A percentile compares a stretch with the other conserved stretches of the same genome.
phyloP scores from a whole-genome alignment of 129 eudicot species.

The Mikania micrantha region DNA sequence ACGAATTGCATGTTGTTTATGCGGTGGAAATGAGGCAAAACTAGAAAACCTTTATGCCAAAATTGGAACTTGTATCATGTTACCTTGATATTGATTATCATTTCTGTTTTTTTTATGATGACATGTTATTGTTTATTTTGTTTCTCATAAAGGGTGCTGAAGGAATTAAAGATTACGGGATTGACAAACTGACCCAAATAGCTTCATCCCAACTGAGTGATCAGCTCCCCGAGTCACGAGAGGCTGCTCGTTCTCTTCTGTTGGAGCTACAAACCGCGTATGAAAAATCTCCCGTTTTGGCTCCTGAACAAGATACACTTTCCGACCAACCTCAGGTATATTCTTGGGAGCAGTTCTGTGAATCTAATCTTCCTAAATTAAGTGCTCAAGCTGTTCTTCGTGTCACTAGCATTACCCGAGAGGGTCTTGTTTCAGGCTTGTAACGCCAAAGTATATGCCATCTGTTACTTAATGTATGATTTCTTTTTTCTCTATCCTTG shows the following conservation, averaged over 20 bases:
- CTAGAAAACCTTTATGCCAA: background rate
- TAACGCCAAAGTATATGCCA: constrained; percentile 23
- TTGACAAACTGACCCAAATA: constrained; percentile 61
- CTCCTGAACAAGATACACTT: constrained; percentile 23
- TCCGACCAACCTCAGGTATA: constrained; percentile 34
- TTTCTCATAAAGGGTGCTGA: constrained; percentile 42
- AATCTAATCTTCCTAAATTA: constrained; percentile 60
- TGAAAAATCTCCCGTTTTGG: constrained; percentile 36
- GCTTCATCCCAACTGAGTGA: constrained; percentile 77
- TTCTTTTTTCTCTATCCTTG: constrained; percentile 3
- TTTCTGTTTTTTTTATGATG: background rate
- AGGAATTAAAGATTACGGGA: constrained; percentile 60
- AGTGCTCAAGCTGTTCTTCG: constrained; percentile 87
- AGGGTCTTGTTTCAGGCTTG: constrained; percentile 41
- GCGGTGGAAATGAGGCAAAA: background rate
- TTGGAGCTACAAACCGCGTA: constrained; percentile 50
- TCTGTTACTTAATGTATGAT: constrained; percentile 14
- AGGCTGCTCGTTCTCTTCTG: constrained; percentile 72
- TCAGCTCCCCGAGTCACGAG: constrained; percentile 88
- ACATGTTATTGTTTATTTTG: background rate
- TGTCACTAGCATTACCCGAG: constrained; percentile 48
- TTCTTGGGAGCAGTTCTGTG: constrained; percentile 73
- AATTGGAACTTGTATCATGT: background rate
- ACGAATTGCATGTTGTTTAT: background rate
- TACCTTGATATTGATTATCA: background rate